Base-by-base conservation (phyloP, 768 basidiomycete species). In the Russula griseocarnosa region DNA sequence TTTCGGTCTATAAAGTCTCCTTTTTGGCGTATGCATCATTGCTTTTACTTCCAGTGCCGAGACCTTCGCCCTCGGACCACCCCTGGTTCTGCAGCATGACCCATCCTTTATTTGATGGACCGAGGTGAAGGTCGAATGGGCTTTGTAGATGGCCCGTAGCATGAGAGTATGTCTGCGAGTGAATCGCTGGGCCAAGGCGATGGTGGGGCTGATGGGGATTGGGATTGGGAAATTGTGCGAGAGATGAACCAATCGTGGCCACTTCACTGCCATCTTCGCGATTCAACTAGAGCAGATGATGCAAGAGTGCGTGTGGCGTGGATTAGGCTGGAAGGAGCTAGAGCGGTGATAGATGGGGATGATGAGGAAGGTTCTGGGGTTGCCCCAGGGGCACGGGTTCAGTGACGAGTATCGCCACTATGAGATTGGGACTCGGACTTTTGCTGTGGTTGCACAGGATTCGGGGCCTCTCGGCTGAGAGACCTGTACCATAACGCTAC, bases 61-160 rank as follows among this genome's bases (percentile, higher is more conserved):
- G 77, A 2, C 86, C 80, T 72, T 92, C 87, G 28, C 91, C 91
- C 70, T 92, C 91, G 59, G 77, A 84, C 91, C 91, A 93, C 1
- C 91, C 91, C 65, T 82, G 81, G 62, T 80, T 82, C 72, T 86
- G 83, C 32, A 93, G 74, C 86, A 93, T 86, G 6, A 74, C 72
- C 72, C 88, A 93, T 0, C 91, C 91, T 67, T 77, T 85, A 70
- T 92, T 93, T 1, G 83, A 79, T 2, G 91, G 91, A 0, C 87
- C 90, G 46, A 93, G 79, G 42, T 83, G 82, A n/a, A 30, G 87
- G 90, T 7, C 69, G 75, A 69, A 81, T 85, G 44, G 80, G 79
- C 49, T 74, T 68, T 30, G 82, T 63, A 16, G 88, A 86, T 36
- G 89, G 91, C 3, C 90, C 90, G 67, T 90, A 83, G 49, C 90